Conservation (phyloP, 2,329 filamentous ascomycete genomes). For the Metarhizium anisopliae region DNA sequence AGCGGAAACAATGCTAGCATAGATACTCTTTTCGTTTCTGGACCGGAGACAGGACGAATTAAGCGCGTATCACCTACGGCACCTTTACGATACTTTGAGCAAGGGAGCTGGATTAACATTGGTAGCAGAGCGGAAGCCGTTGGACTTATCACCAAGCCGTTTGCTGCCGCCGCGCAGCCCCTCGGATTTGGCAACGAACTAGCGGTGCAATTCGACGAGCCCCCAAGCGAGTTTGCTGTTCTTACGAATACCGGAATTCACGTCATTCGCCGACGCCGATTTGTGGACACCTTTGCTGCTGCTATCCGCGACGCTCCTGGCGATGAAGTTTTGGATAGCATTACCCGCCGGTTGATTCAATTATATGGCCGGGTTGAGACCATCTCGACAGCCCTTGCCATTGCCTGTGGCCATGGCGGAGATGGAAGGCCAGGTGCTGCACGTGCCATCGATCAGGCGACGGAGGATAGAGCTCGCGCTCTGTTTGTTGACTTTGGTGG, state of each 20-base stretch:
- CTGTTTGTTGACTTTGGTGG: conserved; percentile 91
- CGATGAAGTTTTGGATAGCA: conserved; percentile 71
- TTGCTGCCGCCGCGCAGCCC: conserved; percentile 58
- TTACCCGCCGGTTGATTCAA: conserved; percentile 75
- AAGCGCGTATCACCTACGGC: conserved; percentile 45
- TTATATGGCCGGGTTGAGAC: conserved; percentile 85
- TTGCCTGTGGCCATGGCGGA: conserved; percentile 87
- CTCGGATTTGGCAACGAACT: conserved; percentile 89
- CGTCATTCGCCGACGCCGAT: conserved; percentile 68
- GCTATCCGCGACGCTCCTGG: conserved; percentile 65
- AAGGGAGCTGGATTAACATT: conserved; percentile 70
- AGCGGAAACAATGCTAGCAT: conserved; percentile 50
- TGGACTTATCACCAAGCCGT: conserved; percentile 65
- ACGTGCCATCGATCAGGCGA: conserved; percentile 73
- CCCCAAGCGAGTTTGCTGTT: conserved; percentile 76
- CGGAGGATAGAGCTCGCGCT: conserved; percentile 74
- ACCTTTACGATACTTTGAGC: conserved; percentile 61
- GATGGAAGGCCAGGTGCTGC: conserved; percentile 64
- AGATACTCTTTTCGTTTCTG: conserved; percentile 72
- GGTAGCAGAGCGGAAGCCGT: conserved; percentile 68
- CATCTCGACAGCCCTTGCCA: conserved; percentile 81
- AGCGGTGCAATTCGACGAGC: conserved; percentile 86
- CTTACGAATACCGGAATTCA: conserved; percentile 88
- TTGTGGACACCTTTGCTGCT: conserved; percentile 87
- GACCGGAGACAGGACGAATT: conserved; percentile 84